Evolutionary conservation across 495 filamentous ascomycete genomes (phyloP).

Genomic region (Aspergillus nidulans): DNA sequence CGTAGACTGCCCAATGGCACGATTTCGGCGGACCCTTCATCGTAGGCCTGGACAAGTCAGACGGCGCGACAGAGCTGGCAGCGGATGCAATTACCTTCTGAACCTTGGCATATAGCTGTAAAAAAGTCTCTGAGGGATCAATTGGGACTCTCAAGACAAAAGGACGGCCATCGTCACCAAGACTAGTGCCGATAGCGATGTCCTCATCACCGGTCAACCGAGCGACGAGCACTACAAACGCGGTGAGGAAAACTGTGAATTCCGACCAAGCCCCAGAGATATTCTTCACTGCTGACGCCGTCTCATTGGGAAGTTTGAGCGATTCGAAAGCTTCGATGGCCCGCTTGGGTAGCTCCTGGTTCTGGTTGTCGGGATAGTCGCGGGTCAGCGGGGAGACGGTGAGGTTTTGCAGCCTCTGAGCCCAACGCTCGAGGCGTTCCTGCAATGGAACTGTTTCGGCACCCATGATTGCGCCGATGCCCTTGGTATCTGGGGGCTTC

Average conservation of each 20-base stretch:
- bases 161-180: conserved; percentile 41
- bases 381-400: conserved; percentile 48
- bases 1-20: conserved; percentile 44
- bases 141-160: conserved; percentile 46
- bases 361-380: conserved; percentile 44
- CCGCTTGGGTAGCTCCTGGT: conserved; percentile 32
- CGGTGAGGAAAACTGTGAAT: conserved; percentile 45
- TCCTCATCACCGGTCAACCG: conserved; percentile 52
- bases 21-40: conserved; percentile 42
- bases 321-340: conserved; percentile 48
- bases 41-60: conserved; percentile 28
- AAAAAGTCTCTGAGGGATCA: conserved; percentile 35
- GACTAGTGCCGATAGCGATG: conserved; percentile 46
- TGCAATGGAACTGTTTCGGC: conserved; percentile 32
- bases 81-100: conserved; percentile 33
- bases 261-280: conserved; percentile 36
- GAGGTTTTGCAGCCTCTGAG: conserved; percentile 43
- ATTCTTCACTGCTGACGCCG: conserved; percentile 37
- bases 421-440: conserved; percentile 48
- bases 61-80: neutral
- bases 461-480: conserved; percentile 30
- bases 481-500: conserved; percentile 12
- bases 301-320: conserved; percentile 34
- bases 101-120: conserved; percentile 40
- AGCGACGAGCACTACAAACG: conserved; percentile 45